These are phyloP conservation scores for Gossypium stocksii DNA, from an alignment of 345 rosid genomes.

Conservation along the genomic window DNA sequence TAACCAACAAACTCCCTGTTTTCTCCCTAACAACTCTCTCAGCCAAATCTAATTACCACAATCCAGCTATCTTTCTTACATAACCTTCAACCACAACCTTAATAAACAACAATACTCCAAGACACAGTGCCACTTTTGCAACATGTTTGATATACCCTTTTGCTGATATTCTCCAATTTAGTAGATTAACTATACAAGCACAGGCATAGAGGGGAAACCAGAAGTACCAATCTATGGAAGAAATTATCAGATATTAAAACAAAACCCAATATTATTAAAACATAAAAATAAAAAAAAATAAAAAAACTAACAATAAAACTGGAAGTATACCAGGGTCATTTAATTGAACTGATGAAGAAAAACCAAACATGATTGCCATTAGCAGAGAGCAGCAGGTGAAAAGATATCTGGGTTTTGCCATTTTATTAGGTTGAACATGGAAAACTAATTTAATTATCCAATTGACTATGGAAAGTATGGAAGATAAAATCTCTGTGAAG, in stretches of 20 bases:
- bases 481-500: too few species aligned
- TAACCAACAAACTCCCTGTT: constrained; percentile 68
- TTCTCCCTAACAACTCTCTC: constrained; percentile 68
- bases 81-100: constrained; percentile 50
- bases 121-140: constrained; percentile 27
- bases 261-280: neutral
- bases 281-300: neutral
- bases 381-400: constrained; percentile 42
- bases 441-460: neutral
- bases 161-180: constrained; percentile 25
- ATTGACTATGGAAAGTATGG: too few species aligned
- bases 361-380: constrained; percentile 66
- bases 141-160: constrained; percentile 21
- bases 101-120: constrained; percentile 46
- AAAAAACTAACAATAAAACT: too few species aligned
- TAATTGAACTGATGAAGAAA: constrained; percentile 76
- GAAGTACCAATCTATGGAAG: constrained; percentile 59
- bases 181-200: constrained; percentile 51
- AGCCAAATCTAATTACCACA: constrained; percentile 55
- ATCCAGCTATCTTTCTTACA: constrained; percentile 32
- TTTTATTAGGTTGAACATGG: constrained; percentile 12
- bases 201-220: constrained; percentile 76
- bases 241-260: neutral
- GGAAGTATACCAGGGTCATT: constrained; percentile 60
- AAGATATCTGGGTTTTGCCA: constrained; percentile 34